Evolutionary conservation across 495 filamentous ascomycete genomes (phyloP), one percentile per base, ranked within the genome.

Genomic region (Barbatosphaeria neglecta): DNA sequence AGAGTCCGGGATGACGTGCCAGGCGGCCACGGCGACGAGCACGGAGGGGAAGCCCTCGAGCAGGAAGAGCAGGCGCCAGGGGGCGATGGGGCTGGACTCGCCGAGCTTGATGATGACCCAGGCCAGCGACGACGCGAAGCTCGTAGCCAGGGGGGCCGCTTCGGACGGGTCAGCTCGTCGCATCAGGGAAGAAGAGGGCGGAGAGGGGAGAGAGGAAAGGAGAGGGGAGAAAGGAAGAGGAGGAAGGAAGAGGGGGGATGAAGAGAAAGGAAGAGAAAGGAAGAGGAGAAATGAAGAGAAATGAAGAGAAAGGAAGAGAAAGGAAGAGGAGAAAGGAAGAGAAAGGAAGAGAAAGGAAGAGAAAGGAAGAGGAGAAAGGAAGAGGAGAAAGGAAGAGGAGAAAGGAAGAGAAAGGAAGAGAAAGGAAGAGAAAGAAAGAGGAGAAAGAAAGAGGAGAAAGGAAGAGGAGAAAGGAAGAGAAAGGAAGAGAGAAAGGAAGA

Each of bases 51-150:
- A 69, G 6, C 88, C 88, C 63, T 95, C 88, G n/a, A 93, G 67
- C 2, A 95, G 73, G 61, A 95, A 92, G 33, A 95, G 65, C 1
- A 95, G 65, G 9, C 87, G 75, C 88, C 88, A 95, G 17, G 80
- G 81, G 2, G 87, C 82, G 40, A 95, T 69, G 22, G 76, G 70
- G 5, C 74, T 62, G 54, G 73, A 59, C 15, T 61, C 44, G 60
- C 60, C 46, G 3, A 86, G 74, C 6, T 78, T 81, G 3, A 86
- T 82, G 52, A 95, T 93, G 3, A 80, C 77, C 56, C 84, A 93
- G 4, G 88, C 88, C 0, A 95, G 68, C 11, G 84, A 84, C 22
- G 87, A 85, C 0, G 87, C 85, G 55, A 94, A 94, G 3, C 79
- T 80, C 22, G 83, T 92, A 9, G 88, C 87, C 5, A 93, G 67